These are phyloP conservation scores for Camellia lanceoleosa DNA, from an alignment of 148 eudicot genomes.

Conservation along the genomic window DNA sequence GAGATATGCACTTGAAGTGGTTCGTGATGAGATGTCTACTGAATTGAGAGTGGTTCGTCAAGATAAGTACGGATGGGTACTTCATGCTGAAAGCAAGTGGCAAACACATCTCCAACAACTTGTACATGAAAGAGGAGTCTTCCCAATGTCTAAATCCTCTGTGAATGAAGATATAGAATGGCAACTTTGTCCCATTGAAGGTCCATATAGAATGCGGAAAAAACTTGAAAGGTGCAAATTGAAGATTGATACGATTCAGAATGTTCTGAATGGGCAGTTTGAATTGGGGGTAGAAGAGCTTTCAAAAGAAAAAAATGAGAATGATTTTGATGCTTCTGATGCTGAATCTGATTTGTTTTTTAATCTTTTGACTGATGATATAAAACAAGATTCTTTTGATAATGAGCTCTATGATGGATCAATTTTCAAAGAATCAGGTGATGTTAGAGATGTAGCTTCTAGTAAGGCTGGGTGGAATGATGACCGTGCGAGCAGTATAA, in stretches of 20 bases:
- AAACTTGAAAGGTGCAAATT: slow-evolving; percentile 90
- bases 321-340: slow-evolving; percentile 58
- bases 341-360: slow-evolving; percentile 67
- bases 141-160: slow-evolving; percentile 56
- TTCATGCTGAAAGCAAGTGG: slow-evolving; percentile 99
- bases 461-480: slow-evolving; percentile 67
- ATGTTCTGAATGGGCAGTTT: slow-evolving; percentile 69
- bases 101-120: slow-evolving; percentile 95
- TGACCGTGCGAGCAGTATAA: slow-evolving; percentile 71
- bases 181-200: slow-evolving; percentile 99
- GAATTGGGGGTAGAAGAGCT: slow-evolving; percentile 51
- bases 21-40: slow-evolving; percentile 91
- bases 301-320: slow-evolving; percentile 56
- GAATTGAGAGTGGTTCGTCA: slow-evolving; percentile 95
- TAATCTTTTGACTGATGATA: slow-evolving; percentile 47
- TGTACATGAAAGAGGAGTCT: slow-evolving; percentile 89
- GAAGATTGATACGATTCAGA: slow-evolving; percentile 71
- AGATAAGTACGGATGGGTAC: slow-evolving; percentile 98
- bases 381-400: slow-evolving; percentile 45
- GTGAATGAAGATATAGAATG: slow-evolving; percentile 60
- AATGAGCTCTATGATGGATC: slow-evolving; percentile 73
- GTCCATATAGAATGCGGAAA: slow-evolving; percentile 96
- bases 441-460: slow-evolving; percentile 55
- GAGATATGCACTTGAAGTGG: slow-evolving; percentile 79
- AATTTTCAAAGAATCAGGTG: slow-evolving; percentile 60